Conservation (phyloP, 2,329 filamentous ascomycete species). For the Fusarium cyanostomum region DNA sequence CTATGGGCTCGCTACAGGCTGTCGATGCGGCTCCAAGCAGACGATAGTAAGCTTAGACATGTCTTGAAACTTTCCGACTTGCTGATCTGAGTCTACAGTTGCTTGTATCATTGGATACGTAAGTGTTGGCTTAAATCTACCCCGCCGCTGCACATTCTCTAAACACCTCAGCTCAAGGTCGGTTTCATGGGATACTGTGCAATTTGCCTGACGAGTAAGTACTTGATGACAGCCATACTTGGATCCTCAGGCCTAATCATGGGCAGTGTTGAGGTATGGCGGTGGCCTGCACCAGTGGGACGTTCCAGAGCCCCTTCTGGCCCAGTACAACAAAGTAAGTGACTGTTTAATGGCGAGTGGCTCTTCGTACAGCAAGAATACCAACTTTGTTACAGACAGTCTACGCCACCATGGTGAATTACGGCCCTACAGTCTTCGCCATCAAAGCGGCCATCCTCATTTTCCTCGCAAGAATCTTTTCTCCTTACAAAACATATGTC, state of each 20-base stretch:
- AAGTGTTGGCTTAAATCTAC: fast-evolving
- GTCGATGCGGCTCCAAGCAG: constrained; percentile 14
- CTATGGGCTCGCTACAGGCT: constrained; percentile 22
- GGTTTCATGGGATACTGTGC: constrained; percentile 28
- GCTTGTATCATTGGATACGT: constrained; percentile 27
- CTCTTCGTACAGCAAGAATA: fast-evolving
- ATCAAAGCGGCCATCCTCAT: constrained; percentile 27
- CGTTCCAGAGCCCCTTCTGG: constrained; percentile 14
- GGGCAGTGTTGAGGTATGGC: constrained; percentile 10
- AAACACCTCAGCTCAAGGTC: constrained; percentile 3
- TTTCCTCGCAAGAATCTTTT: constrained; percentile 19
- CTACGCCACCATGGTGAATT: constrained; percentile 30
- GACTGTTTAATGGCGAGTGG: background rate
- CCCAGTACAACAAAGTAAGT: constrained; percentile 15
- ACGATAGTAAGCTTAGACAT: constrained; percentile 8
- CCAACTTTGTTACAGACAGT: constrained; percentile 1
- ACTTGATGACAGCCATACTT: fast-evolving
- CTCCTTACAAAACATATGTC: constrained; percentile 24
- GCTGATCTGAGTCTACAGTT: background rate
- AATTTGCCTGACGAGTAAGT: constrained; percentile 19
- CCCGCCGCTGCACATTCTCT: too few species aligned
- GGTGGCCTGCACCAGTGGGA: constrained; percentile 28
- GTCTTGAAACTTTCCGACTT: fast-evolving
- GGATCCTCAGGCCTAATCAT: fast-evolving
- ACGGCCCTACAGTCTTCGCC: constrained; percentile 25